Percentiles rank a stretch among this genome's conserved stretches.
Conservation (phyloP, 768 basidiomycete species). For the Phaffia australis region DNA sequence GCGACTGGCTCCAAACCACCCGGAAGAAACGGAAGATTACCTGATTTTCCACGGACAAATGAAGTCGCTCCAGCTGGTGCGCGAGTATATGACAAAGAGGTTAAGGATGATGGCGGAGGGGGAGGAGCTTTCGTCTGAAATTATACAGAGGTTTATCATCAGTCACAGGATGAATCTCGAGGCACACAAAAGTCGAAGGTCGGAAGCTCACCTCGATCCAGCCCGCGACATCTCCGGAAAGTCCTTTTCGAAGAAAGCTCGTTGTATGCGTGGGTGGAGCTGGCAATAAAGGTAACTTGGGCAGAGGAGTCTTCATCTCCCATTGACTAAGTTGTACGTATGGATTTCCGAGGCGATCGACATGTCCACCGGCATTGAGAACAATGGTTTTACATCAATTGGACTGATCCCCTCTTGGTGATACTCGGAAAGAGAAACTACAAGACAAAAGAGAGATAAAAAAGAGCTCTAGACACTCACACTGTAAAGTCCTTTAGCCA, state of each 20-base stretch:
- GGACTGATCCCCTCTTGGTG: background rate
- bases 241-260: conserved; percentile 11
- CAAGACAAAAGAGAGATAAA: background rate
- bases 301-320: background rate
- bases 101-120: conserved; percentile 53
- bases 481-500: conserved; percentile 4
- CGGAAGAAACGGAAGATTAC: conserved; percentile 85
- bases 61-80: conserved; percentile 65
- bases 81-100: conserved; percentile 73
- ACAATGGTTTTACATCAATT: background rate
- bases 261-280: conserved; percentile 11
- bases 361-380: background rate
- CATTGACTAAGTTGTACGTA: background rate
- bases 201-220: conserved; percentile 18
- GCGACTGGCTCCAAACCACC: conserved; percentile 70
- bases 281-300: background rate
- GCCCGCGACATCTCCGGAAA: conserved; percentile 19
- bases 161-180: background rate
- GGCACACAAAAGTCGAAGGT: background rate
- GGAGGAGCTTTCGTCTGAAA: conserved; percentile 30
- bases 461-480: background rate
- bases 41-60: conserved; percentile 89
- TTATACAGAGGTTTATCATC: background rate
- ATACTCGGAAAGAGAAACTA: background rate
- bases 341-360: too few relatives aligned